Base-by-base conservation (phyloP, 352 stramenopile genomes). In the Pythium monospermum region DNA sequence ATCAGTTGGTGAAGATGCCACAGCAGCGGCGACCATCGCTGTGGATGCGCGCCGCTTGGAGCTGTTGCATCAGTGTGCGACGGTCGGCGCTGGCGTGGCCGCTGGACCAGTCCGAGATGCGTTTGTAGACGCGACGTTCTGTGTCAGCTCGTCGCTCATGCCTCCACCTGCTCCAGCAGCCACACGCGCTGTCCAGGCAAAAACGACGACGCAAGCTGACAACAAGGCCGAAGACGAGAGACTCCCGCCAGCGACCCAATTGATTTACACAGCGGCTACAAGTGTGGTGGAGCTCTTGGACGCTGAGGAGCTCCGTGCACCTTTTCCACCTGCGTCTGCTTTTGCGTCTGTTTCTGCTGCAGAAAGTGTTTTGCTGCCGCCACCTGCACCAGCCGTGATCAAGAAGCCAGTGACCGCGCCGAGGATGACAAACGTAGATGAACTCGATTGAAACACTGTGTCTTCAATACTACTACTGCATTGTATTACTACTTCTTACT, bases 1-100 rank as follows among this genome's bases (percentile, higher is more conserved):
- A 19, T 22, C 22, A 45, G 23, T 19, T 42, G n/a, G n/a, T n/a
- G n/a, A n/a, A n/a, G 53, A 37, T 31, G 12, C 30, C 48, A 8
- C n/a, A 48, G 18, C 42, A 55, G 37, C 40, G 26, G 37, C n/a
- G 26, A 47, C 37, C 22, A 85, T 87, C 18, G 49, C 64, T 13
- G 77, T 91, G 12, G 70, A 87, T 45, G 56, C 73, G 15, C 52
- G 61, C 0, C 66, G 76, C 7, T 62, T 86, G 37, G 54, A 83
- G 40, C 53, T 90, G 13, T 55, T 90, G n/a, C 76, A 89, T 22
- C 73, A 90, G 65, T 92, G 82, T 41, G 82, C 78, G 3, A 81
- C 64, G 2, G 75, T 92, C 0, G 82, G 78, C 3, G 58, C 65
- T 15, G 68, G 60, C 1, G 49, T 53, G 16, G 67, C 66, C 7